Percentiles rank a stretch among this genome's conserved stretches.
phyloP scores from a whole-genome alignment of 2,329 filamentous ascomycete genomes.

The Colletotrichum caudatum region DNA sequence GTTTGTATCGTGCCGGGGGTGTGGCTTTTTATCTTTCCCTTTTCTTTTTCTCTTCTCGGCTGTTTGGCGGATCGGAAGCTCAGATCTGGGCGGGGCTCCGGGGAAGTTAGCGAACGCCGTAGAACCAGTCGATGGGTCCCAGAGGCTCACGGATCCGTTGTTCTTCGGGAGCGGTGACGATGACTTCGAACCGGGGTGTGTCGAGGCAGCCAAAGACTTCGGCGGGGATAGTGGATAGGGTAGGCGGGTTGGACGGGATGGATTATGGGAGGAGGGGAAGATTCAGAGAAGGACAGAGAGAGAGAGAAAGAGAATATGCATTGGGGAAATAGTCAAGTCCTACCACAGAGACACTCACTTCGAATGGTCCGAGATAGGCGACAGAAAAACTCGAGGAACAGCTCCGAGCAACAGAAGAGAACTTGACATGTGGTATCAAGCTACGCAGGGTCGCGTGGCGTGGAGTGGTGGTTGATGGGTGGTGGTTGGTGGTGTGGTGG shows the following conservation, averaged over 20 bases:
- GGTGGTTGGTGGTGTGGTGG: conserved; percentile 20
- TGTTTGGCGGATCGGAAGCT: conserved; percentile 28
- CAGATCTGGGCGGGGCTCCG: conserved; percentile 21
- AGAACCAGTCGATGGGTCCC: conserved; percentile 26
- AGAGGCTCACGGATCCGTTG: conserved; percentile 5
- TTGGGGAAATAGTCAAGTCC: background rate
- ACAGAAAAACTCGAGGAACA: background rate
- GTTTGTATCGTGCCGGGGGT: background rate
- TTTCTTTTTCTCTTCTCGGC: conserved; percentile 2
- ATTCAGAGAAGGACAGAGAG: background rate
- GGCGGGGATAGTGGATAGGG: conserved; percentile 12
- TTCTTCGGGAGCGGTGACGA: conserved; percentile 33
- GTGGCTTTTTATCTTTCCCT: background rate
- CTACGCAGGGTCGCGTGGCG: conserved; percentile 27
- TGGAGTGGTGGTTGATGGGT: background rate
- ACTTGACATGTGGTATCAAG: conserved; percentile 36
- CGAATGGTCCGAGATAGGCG: conserved; percentile 15
- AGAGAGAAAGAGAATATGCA: background rate
- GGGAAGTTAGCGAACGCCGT: conserved; percentile 29
- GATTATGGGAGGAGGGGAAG: background rate
- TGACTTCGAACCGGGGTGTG: conserved; percentile 30
- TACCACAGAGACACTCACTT: background rate
- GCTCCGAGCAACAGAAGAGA: background rate
- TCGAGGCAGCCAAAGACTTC: conserved; percentile 6
- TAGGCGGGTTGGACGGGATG: background rate